Evolutionary conservation across 768 basidiomycete genomes (phyloP).

Genomic region (Guyanaporus albipodus): DNA sequence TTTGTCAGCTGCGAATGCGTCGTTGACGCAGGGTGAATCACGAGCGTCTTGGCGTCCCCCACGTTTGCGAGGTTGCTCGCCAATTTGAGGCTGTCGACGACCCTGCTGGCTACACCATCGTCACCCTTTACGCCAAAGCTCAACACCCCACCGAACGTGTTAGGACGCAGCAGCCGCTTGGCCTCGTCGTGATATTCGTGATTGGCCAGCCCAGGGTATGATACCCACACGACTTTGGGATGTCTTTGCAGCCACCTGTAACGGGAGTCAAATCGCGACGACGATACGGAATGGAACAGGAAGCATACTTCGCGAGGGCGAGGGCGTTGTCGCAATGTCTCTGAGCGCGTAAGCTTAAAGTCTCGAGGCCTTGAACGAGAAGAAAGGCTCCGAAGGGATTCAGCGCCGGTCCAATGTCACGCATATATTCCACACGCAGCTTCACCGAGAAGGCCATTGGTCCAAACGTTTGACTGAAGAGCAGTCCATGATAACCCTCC

Average conservation of each 20-base stretch:
- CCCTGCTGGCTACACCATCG: constrained; percentile 16
- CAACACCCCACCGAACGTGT: constrained; percentile 13
- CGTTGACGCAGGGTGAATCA: constrained; percentile 74
- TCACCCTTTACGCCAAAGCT: constrained; percentile 11
- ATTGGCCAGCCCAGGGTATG: constrained; percentile 9
- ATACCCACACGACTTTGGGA: constrained; percentile 15
- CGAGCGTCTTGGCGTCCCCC: constrained; percentile 72
- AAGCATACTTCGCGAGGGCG: constrained; percentile 49
- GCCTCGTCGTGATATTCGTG: constrained; percentile 13
- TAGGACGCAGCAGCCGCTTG: constrained; percentile 6
- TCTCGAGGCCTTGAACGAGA: constrained; percentile 76
- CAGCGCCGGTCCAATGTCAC: constrained; percentile 61
- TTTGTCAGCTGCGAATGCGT: constrained; percentile 68
- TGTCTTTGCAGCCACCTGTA: constrained; percentile 12
- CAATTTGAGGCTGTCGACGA: constrained; percentile 39
- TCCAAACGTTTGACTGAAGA: constrained; percentile 65
- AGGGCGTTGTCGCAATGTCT: constrained; percentile 70
- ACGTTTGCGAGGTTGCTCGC: constrained; percentile 36
- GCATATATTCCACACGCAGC: constrained; percentile 57
- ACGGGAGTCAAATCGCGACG: not conserved
- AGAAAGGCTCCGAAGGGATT: constrained; percentile 76
- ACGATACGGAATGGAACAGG: too few species aligned
- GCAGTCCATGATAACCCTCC: constrained; percentile 73
- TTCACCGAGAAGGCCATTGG: constrained; percentile 60
- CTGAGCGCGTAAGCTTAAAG: constrained; percentile 66